Conservation (phyloP, 345 rosid species). For the Pistacia atlantica region DNA sequence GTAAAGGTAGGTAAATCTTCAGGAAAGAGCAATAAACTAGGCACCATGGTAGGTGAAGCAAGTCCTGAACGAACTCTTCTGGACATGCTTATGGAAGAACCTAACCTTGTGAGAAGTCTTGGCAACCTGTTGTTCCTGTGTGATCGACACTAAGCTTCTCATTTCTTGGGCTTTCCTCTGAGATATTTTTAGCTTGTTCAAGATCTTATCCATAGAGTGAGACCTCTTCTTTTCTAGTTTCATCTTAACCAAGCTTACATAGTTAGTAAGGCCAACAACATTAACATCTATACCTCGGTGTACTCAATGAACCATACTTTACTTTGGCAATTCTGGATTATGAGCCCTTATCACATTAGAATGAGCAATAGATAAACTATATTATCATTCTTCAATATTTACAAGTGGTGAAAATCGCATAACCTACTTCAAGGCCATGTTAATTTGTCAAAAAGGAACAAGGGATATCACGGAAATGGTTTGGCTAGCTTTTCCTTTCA, state of each 20-base stretch:
- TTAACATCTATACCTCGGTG: not conserved
- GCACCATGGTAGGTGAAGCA: conserved; percentile 55
- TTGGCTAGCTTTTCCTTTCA: not conserved
- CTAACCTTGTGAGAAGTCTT: conserved; percentile 35
- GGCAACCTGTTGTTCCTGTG: conserved; percentile 34
- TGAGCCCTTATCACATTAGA: not conserved
- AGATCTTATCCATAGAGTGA: conserved; percentile 76
- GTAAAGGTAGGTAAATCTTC: not conserved
- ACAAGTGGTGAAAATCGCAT: not conserved
- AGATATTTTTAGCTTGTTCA: conserved; percentile 67
- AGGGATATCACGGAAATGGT: not conserved
- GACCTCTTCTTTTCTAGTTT: conserved; percentile 90
- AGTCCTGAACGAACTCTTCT: conserved; percentile 39
- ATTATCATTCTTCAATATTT: not conserved
- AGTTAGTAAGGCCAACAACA: not conserved
- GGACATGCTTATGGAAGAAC: conserved; percentile 37
- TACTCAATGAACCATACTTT: not conserved
- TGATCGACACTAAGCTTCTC: conserved; percentile 57
- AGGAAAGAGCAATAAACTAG: conserved; percentile 13
- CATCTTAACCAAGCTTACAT: conserved; percentile 46
- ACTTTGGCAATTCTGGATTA: not conserved
- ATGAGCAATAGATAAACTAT: not conserved
- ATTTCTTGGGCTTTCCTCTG: conserved; percentile 73
- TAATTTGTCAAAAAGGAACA: not conserved
- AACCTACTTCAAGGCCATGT: not conserved